Evolutionary conservation across 208 protist genomes (phyloP), one percentile per base, ranked within the genome.

Genomic region (Trypanosoma theileri): DNA sequence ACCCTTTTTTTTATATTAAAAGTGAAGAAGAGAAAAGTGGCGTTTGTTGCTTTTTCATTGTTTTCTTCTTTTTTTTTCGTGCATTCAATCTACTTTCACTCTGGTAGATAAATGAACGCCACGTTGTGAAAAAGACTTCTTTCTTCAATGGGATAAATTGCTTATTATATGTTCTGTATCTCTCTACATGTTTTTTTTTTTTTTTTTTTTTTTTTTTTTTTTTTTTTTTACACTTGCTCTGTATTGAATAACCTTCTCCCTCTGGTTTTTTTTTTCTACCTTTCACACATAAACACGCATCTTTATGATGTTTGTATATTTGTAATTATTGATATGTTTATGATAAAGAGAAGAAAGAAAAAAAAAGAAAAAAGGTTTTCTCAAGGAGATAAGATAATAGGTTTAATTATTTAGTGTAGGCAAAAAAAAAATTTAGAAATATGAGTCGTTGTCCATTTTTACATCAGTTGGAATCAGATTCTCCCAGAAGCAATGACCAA

Each of bases 171-270:
- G 12, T 28, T 11, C 12, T 21, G 4, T 42, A 22, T 59, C 17
- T 59, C 14, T 59, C 16, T 35, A 14, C 31, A 40, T 59, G 16
- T 59, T 45, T 45, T 45, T 45, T 6, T 12, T 45, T 14, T 14
- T 45, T 12, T 40, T 59, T 59, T 59, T 59, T 59, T 59, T 59
- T 59, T 59, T 40, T 59, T 59, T 40, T 40, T 40, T 59, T 59
- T 59, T 40, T 59, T 59, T 24, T 40, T 7, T 44, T 10, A 59
- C 10, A 59, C 31, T n/a, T 44, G 55, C n/a, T n/a, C 28, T 7
- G n/a, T 44, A 44, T 19, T 21, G 14, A 44, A 40, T 44, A 42
- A 2, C 17, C 19, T 59, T 59, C 31, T 44, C 31, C 28, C 31
- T 59, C 2, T n/a, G 1, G 10, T n/a, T 48, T 11, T 48, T 48